Base-by-base conservation (phyloP, 305 asterid species). In the Fraxinus paxiana region DNA sequence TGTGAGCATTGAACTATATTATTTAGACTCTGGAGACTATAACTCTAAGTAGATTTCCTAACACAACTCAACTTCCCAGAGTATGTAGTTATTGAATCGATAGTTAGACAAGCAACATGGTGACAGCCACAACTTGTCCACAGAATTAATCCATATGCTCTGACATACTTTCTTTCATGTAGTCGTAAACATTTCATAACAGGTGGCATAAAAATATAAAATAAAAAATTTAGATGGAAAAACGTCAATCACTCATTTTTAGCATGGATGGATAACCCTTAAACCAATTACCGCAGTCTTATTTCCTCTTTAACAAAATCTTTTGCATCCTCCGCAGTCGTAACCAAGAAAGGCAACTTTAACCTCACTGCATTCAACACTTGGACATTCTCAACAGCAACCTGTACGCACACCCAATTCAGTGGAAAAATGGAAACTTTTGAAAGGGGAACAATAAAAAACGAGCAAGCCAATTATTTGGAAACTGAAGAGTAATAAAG, bases 261-360 rank as follows among this genome's bases (percentile, higher is more conserved):
- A 69, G 22, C 74, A 69, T 30, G 22, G 24, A 34, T 15, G 22
- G 41, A 24, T 63, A 75, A 81, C 15, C 46, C 75, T 35, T 56
- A 71, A 33, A 38, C 20, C 70, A 28, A 70, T 85, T 85, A 92
- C 99, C 98, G 91, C 85, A 96, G 85, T 75, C 99, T 92, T 78
- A 92, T 96, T 85, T 96, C 99, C 86, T 96, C 99, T 84, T 92
- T 96, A 34, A 88, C 82, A 43, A 87, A 83, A 82, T 96, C 97
- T 81, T 90, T 92, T 33, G 95, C 94, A 82, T 92, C 97, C n/a
- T 92, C 97, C 34, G 91, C 87, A 67, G 97, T 87, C 34, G 99
- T 94, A 81, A 96, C 93, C 92, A 94, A 85, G 85, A 96, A 96
- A 26, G 99, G 99, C 82, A 96, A 85, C 93, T 96, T 96, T 33